These are phyloP conservation scores for Passiflora organensis DNA, from an alignment of 345 rosid genomes.

Conservation along the genomic window DNA sequence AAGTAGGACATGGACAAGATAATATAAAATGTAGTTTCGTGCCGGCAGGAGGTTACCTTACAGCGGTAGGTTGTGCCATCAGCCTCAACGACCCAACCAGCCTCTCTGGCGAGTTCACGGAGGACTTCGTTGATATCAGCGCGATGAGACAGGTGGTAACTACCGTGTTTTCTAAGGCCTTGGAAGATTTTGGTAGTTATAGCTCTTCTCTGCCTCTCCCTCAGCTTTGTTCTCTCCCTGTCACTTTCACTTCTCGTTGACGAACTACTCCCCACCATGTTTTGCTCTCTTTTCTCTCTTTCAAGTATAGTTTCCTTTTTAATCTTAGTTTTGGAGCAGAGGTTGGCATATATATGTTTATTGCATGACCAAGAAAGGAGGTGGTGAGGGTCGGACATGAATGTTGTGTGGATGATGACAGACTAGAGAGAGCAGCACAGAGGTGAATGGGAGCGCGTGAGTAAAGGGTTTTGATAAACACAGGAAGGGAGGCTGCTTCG, in stretches of 20 bases:
- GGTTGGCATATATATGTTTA: constrained; percentile 10
- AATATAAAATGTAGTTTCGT: too few relatives aligned
- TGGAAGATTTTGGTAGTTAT: constrained; percentile 46
- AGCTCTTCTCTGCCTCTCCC: constrained; percentile 47
- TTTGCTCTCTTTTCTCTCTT: background rate
- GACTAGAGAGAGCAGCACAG: background rate
- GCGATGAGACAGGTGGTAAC: constrained; percentile 40
- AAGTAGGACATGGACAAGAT: too few relatives aligned
- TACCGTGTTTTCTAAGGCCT: constrained; percentile 41
- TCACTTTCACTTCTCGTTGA: constrained; percentile 38
- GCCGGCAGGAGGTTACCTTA: constrained; percentile 17
- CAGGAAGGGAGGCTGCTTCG: too few relatives aligned
- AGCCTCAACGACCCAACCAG: constrained; percentile 48
- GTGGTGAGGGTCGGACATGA: background rate
- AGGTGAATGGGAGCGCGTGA: too few relatives aligned
- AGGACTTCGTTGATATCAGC: constrained; percentile 48
- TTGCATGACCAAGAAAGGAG: background rate
- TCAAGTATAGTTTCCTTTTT: background rate
- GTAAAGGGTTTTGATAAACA: too few relatives aligned
- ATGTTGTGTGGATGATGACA: background rate
- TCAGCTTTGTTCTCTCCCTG: constrained; percentile 46
- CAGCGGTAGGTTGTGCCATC: constrained; percentile 47
- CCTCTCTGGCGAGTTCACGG: constrained; percentile 45
- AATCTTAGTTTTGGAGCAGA: background rate
- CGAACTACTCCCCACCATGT: constrained; percentile 17